These are phyloP conservation scores for Pythium apleroticum DNA, from an alignment of 352 stramenopile species.

Conservation along the genomic window DNA sequence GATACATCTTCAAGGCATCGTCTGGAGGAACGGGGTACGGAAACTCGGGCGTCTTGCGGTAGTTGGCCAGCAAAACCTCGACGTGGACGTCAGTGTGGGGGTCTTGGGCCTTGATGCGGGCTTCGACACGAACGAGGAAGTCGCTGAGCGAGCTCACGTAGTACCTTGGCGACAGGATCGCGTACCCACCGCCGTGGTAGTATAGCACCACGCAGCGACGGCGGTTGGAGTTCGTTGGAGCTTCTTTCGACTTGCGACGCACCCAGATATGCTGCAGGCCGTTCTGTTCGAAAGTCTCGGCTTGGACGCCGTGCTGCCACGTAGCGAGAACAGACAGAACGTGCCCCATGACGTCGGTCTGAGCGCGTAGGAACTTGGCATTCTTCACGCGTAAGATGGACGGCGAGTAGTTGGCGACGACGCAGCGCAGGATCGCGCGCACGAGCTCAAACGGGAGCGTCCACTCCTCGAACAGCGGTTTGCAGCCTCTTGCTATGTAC, in stretches of 20 bases:
- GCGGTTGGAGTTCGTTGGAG: background rate
- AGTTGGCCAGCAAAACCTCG: constrained; percentile 26
- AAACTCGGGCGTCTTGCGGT: constrained; percentile 26
- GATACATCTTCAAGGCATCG: constrained; percentile 22
- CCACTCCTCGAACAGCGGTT: constrained; percentile 21
- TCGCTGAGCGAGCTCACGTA: constrained; percentile 26
- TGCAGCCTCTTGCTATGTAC: constrained; percentile 18
- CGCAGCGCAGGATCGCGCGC: background rate
- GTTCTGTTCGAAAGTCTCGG: constrained; percentile 13
- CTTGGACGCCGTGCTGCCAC: background rate
- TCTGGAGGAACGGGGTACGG: constrained; percentile 3
- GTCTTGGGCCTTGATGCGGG: background rate
- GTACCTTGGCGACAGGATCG: constrained; percentile 5
- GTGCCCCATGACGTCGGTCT: constrained; percentile 10
- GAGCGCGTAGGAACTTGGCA: constrained; percentile 8
- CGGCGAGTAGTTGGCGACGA: constrained; percentile 7
- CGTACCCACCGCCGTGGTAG: constrained; percentile 21
- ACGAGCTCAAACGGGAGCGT: constrained; percentile 24
- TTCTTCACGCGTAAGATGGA: background rate
- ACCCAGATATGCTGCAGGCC: constrained; percentile 28
- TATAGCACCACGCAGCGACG: constrained; percentile 19
- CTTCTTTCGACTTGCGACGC: too few species aligned
- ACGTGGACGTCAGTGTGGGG: background rate
- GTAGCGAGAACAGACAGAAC: background rate
- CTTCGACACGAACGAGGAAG: constrained; percentile 17